Conservation (phyloP, 208 protist species). For the Phytomonas francai region DNA sequence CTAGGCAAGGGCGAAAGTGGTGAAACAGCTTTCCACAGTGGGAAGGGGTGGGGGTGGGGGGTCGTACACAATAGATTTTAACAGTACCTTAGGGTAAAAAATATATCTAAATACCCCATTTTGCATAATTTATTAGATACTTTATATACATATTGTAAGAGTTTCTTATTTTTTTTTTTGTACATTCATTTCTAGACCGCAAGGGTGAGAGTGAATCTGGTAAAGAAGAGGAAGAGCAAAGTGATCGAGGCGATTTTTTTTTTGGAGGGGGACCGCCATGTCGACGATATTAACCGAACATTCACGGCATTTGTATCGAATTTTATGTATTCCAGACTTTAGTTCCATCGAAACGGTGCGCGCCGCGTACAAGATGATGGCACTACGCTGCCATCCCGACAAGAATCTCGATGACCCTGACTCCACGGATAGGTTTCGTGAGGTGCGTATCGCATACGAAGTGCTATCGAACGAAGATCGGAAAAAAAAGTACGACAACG, state of each 20-base stretch:
- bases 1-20: neutral
- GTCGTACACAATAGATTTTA: neutral
- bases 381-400: conserved; percentile 94
- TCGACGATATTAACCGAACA: conserved; percentile 7
- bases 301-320: conserved; percentile 63
- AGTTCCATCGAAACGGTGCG: conserved; percentile 86
- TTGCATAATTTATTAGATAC: conserved; percentile 2
- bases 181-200: conserved; percentile 8
- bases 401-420: conserved; percentile 83
- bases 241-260: neutral
- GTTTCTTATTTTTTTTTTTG: conserved; percentile 13
- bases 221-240: too few relatives aligned
- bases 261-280: neutral
- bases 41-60: too few relatives aligned
- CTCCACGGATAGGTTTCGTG: conserved; percentile 79
- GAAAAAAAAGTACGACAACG: conserved; percentile 93
- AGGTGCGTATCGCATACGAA: conserved; percentile 94
- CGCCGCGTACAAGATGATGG: conserved; percentile 89
- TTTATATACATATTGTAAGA: neutral
- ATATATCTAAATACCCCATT: neutral
- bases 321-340: conserved; percentile 78
- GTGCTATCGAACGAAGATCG: conserved; percentile 92
- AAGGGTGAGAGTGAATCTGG: too few relatives aligned
- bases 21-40: neutral
- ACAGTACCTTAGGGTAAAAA: neutral